Conservation (phyloP, 257 asterid species). For the Schizonepeta tenuifolia region DNA sequence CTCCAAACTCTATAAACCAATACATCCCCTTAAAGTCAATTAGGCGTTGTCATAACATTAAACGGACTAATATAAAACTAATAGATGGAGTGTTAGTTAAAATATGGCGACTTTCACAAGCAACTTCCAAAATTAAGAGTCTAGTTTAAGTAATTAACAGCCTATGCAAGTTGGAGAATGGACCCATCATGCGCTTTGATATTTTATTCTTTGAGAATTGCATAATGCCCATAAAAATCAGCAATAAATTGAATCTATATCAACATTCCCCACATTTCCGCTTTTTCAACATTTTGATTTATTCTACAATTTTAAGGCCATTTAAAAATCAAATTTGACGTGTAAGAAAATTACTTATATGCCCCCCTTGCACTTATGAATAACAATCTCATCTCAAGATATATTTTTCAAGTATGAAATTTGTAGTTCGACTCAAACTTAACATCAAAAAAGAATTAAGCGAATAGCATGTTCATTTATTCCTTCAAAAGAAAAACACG, state of each 20-base stretch:
- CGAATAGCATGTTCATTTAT: too few species aligned
- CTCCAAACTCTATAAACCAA: too few species aligned
- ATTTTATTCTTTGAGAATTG: not conserved
- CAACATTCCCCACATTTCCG: not conserved
- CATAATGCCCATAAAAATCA: not conserved
- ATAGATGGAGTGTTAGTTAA: not conserved
- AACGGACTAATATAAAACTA: not conserved
- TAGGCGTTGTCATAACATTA: too few species aligned
- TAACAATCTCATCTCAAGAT: too few species aligned
- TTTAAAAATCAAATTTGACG: not conserved
- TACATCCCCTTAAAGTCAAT: too few species aligned
- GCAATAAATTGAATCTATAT: conserved; percentile 7
- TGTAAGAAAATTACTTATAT: not conserved
- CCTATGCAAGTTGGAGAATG: conserved; percentile 16
- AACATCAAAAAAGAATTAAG: too few species aligned
- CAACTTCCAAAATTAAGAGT: not conserved
- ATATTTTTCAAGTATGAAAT: too few species aligned
- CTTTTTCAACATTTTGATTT: not conserved
- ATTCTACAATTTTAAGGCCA: not conserved
- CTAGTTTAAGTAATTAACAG: not conserved
- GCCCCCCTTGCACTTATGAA: not conserved
- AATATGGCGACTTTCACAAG: not conserved
- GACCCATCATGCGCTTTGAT: conserved; percentile 16
- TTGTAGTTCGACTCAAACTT: too few species aligned
- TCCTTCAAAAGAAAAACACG: too few species aligned